Conservation (phyloP, 169 alveolate genomes). For the Toxoplasma gondii region DNA sequence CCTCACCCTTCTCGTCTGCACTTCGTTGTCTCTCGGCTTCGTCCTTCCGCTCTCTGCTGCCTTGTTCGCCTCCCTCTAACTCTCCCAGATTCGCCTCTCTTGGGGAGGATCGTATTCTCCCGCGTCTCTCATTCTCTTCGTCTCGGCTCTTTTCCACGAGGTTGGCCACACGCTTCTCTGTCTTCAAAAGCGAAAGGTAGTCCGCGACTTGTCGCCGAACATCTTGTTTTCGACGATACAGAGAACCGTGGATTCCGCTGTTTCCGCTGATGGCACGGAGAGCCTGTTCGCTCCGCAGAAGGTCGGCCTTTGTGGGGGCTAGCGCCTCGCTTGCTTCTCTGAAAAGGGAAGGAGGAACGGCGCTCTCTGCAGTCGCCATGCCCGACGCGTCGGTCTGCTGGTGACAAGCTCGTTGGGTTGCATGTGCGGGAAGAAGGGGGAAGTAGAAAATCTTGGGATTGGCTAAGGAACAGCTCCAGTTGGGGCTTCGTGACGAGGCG, state of each 20-base stretch:
- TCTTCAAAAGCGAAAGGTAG: not conserved
- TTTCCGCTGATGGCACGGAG: no score
- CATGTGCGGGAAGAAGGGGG: not conserved
- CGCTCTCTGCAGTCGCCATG: no score
- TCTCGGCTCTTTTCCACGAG: not conserved
- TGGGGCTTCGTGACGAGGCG: not conserved
- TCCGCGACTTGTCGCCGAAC: not conserved
- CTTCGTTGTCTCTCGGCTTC: no score
- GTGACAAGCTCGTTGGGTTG: no score
- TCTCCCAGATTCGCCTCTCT: not conserved
- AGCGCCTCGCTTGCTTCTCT: no score
- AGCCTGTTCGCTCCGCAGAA: no score
- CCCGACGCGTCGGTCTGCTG: no score
- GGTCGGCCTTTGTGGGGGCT: no score
- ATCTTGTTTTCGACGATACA: not conserved
- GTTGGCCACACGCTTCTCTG: not conserved
- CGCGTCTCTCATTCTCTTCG: not conserved
- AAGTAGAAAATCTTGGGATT: not conserved
- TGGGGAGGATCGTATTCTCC: no score
- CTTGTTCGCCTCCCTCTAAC: not conserved
- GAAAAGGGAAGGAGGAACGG: no score
- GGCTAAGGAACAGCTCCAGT: not conserved
- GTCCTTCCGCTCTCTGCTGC: not conserved
- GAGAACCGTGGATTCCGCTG: no score
- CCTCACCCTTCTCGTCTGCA: no score